A percentile compares a stretch with the other conserved stretches of the same genome.
phyloP scores from a whole-genome alignment of 2,329 filamentous ascomycete genomes.

The Alternaria infectoria region DNA sequence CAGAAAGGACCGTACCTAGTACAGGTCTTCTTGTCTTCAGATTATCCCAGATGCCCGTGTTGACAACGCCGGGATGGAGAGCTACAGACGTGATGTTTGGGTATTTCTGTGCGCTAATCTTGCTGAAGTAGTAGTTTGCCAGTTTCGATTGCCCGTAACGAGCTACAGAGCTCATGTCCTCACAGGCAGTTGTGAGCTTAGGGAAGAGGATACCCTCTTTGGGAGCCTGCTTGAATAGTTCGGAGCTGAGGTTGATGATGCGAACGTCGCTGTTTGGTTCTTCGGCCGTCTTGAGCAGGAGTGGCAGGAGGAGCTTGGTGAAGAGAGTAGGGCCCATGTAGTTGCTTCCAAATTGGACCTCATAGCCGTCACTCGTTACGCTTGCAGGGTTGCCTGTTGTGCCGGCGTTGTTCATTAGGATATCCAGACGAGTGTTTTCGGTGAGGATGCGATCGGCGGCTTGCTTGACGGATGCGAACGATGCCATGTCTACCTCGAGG shows the following conservation, averaged over 20 bases:
- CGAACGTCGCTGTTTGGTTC: conserved; percentile 46
- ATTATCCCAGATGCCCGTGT: conserved; percentile 33
- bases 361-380: conserved; percentile 52
- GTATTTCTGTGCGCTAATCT: conserved; percentile 48
- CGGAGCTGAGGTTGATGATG: conserved; percentile 45
- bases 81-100: conserved; percentile 49
- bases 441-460: conserved; percentile 38
- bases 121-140: conserved; percentile 53
- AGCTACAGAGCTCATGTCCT: background rate
- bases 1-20: background rate
- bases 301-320: conserved; percentile 50
- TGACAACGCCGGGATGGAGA: conserved; percentile 55
- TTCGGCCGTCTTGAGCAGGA: conserved; percentile 37
- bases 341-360: conserved; percentile 56
- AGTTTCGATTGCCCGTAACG: conserved; percentile 56
- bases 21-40: background rate
- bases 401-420: conserved; percentile 53
- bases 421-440: conserved; percentile 42
- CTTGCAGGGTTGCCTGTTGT: conserved; percentile 33
- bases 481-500: conserved; percentile 41
- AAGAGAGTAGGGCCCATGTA: conserved; percentile 55
- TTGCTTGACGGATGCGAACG: conserved; percentile 37
- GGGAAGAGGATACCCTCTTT: conserved; percentile 42
- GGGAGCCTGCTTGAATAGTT: conserved; percentile 28
- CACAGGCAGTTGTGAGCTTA: conserved; percentile 28